Conservation (phyloP, 2,329 filamentous ascomycete genomes). For the Orbilia oligospora region DNA sequence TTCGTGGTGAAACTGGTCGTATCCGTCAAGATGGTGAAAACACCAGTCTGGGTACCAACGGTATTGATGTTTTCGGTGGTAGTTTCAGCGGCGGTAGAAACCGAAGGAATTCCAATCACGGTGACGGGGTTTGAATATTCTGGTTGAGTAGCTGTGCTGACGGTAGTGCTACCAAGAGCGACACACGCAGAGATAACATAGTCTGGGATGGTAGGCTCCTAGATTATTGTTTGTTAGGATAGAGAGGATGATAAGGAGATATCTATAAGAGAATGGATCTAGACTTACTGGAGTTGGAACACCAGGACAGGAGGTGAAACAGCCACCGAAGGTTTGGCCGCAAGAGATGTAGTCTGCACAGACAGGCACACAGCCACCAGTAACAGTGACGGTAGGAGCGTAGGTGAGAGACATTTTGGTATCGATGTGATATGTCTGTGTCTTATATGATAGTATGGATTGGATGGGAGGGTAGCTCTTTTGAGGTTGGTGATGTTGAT, state of each 20-base stretch:
- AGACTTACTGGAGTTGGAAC: conserved; percentile 27
- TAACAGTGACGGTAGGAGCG: conserved; percentile 1
- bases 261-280: neutral
- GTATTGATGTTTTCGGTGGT: conserved; percentile 33
- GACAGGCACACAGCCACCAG: conserved; percentile 15
- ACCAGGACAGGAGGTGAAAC: conserved; percentile 42
- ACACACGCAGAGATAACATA: conserved; percentile 46
- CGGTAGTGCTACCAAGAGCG: conserved; percentile 22
- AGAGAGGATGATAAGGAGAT: neutral
- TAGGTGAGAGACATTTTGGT: conserved; percentile 35
- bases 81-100: conserved; percentile 9
- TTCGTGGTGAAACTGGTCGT: conserved; percentile 1
- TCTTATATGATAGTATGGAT: neutral
- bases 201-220: conserved; percentile 36
- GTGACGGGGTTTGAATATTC: conserved; percentile 5
- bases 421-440: neutral
- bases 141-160: neutral
- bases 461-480: neutral
- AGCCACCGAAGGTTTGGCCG: conserved; percentile 46
- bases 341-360: conserved; percentile 46
- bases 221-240: conserved; percentile 6
- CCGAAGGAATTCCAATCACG: conserved; percentile 12
- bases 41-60: conserved; percentile 30
- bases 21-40: conserved; percentile 36
- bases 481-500: neutral